Conservation (phyloP, 139 green algal species). For the Trebouxia sp. region DNA sequence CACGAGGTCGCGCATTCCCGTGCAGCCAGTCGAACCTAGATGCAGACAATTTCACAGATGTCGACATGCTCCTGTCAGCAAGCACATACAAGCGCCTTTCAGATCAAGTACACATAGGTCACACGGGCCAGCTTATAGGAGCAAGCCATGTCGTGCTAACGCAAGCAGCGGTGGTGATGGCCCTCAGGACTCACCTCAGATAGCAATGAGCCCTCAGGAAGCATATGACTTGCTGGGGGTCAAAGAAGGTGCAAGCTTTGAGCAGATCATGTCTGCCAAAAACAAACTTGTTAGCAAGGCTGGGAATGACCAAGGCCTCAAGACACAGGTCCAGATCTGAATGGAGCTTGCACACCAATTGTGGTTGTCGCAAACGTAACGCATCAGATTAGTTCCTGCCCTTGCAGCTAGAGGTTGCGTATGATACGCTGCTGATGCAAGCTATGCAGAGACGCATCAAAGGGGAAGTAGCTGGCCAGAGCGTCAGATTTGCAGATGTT, state of each 20-base stretch:
- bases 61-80: background rate
- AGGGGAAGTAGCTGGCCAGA: slow-evolving; percentile 12
- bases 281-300: slow-evolving; percentile 48
- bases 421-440: slow-evolving; percentile 81
- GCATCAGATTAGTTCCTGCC: no score
- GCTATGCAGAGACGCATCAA: slow-evolving; percentile 65
- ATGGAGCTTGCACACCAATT: no score
- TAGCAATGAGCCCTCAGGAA: slow-evolving; percentile 45
- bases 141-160: background rate
- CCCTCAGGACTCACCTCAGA: slow-evolving; percentile 5
- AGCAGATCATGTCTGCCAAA: slow-evolving; percentile 63
- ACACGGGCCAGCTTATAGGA: background rate
- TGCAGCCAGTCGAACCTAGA: background rate
- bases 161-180: background rate
- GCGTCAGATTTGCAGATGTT: slow-evolving; percentile 29
- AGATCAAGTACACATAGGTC: background rate
- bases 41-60: background rate
- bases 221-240: slow-evolving; percentile 54
- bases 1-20: no score
- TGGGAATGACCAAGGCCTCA: slow-evolving; percentile 2
- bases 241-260: slow-evolving; percentile 37
- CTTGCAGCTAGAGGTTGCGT: slow-evolving; percentile 67
- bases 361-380: no score
- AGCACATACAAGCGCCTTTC: background rate
- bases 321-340: slow-evolving; percentile 26